phyloP scores from a whole-genome alignment of 495 filamentous ascomycete genomes.

The Oleoguttula mirabilis region DNA sequence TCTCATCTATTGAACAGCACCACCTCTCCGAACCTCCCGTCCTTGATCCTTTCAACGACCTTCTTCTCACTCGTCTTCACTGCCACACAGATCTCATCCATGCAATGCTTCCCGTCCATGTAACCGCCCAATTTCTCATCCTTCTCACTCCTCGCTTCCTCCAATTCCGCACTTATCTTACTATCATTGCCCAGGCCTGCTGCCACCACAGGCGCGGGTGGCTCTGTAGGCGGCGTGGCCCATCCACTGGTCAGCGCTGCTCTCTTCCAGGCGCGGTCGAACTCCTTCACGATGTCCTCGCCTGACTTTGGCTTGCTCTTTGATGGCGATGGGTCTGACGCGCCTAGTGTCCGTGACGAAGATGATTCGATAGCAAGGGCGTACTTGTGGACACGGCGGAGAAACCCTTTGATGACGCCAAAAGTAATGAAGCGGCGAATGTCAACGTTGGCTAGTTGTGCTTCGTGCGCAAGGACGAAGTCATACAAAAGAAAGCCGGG shows the following conservation, averaged over 20 bases:
- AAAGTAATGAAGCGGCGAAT: constrained; percentile 86
- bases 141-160: constrained; percentile 10
- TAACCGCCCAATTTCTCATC: constrained; percentile 45
- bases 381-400: constrained; percentile 92
- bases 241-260: constrained; percentile 20
- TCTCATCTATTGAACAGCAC: constrained; percentile 7
- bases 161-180: not conserved
- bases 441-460: constrained; percentile 61
- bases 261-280: constrained; percentile 15
- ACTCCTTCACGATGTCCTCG: constrained; percentile 9
- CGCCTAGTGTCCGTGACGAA: constrained; percentile 27
- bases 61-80: constrained; percentile 46
- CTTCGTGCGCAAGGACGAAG: constrained; percentile 63
- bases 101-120: constrained; percentile 69
- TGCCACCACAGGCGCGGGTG: not conserved
- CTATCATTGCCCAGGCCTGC: not conserved
- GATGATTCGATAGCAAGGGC: constrained; percentile 42
- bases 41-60: constrained; percentile 31
- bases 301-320: constrained; percentile 6
- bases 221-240: constrained; percentile 14
- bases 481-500: constrained; percentile 68
- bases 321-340: constrained; percentile 15
- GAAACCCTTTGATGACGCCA: constrained; percentile 84
- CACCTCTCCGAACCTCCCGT: constrained; percentile 7
- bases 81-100: constrained; percentile 87